Evolutionary conservation across 768 basidiomycete genomes (phyloP).

Genomic region (Peribolospora kevripleyi): DNA sequence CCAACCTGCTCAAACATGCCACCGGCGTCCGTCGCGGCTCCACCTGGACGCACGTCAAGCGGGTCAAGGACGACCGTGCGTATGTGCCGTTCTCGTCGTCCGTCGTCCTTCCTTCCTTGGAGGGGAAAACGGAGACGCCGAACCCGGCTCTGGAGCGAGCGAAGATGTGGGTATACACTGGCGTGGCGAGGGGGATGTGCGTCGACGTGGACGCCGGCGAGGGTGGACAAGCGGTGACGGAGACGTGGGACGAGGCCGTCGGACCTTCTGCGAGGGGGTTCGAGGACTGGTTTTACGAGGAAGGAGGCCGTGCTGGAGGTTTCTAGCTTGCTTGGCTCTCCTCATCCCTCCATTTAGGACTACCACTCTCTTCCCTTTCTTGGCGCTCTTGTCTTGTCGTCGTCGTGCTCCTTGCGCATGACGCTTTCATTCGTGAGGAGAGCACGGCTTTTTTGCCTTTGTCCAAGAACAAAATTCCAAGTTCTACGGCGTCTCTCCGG

Average conservation of each 20-base stretch:
- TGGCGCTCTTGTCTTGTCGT: no score
- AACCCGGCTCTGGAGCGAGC: conserved; percentile 2
- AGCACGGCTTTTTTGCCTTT: no score
- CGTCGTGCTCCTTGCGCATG: no score
- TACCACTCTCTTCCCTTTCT: no score
- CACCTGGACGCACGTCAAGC: conserved; percentile 10
- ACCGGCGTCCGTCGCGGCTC: conserved; percentile 5
- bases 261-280: not conserved
- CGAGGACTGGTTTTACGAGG: no score
- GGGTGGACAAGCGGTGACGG: not conserved
- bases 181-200: conserved; percentile 4
- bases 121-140: not conserved
- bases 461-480: no score
- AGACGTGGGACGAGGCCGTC: not conserved
- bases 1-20: conserved; percentile 22
- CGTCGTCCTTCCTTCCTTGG: not conserved
- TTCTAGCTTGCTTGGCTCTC: no score
- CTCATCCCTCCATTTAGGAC: no score
- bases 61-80: conserved; percentile 1
- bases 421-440: no score
- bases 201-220: conserved; percentile 4
- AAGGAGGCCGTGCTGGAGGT: no score
- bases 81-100: not conserved
- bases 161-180: conserved; percentile 9
- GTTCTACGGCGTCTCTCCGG: no score